These are phyloP conservation scores for Cyclostephanos tholiformis DNA, from an alignment of 108 stramenopile species.

Conservation along the genomic window DNA sequence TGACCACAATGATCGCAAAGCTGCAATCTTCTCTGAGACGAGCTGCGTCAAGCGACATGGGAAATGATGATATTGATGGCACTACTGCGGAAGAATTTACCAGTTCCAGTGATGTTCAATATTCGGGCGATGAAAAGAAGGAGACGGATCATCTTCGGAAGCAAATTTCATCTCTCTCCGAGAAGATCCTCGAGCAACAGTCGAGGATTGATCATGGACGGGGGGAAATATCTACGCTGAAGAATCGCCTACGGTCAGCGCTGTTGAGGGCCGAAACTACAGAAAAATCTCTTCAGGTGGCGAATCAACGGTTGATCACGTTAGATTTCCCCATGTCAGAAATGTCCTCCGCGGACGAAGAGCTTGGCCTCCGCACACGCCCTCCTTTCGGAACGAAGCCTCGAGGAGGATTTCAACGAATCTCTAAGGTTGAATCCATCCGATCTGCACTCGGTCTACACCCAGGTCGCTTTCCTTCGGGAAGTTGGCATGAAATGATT, in stretches of 20 bases:
- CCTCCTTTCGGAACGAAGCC: slow-evolving; percentile 19
- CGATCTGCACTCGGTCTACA: slow-evolving; percentile 70
- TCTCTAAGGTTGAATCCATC: slow-evolving; percentile 57
- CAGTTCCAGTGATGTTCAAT: slow-evolving; percentile 22
- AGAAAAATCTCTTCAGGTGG: slow-evolving; percentile 56
- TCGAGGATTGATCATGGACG: slow-evolving; percentile 55
- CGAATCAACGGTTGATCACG: slow-evolving; percentile 43
- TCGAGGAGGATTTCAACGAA: slow-evolving; percentile 18
- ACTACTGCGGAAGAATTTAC: slow-evolving; percentile 5
- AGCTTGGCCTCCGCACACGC: slow-evolving; percentile 27
- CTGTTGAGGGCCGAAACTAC: slow-evolving; percentile 59
- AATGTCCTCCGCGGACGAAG: slow-evolving; percentile 49
- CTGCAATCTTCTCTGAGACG: slow-evolving; percentile 49
- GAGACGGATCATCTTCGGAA: slow-evolving; percentile 48
- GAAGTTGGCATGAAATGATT: slow-evolving; percentile 65
- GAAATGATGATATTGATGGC: slow-evolving; percentile 11
- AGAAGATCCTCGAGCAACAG: slow-evolving; percentile 72
- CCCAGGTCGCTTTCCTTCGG: slow-evolving; percentile 48
- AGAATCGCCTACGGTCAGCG: slow-evolving; percentile 71
- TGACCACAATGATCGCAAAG: slow-evolving; percentile 53
- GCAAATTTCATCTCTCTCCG: slow-evolving; percentile 68
- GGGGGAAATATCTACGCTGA: slow-evolving; percentile 65
- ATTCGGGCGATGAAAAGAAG: slow-evolving; percentile 52
- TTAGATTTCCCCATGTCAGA: slow-evolving; percentile 36
- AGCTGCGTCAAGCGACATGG: slow-evolving; percentile 14